Conservation (phyloP, 495 filamentous ascomycete species). For the Aspergillus nanangensis region DNA sequence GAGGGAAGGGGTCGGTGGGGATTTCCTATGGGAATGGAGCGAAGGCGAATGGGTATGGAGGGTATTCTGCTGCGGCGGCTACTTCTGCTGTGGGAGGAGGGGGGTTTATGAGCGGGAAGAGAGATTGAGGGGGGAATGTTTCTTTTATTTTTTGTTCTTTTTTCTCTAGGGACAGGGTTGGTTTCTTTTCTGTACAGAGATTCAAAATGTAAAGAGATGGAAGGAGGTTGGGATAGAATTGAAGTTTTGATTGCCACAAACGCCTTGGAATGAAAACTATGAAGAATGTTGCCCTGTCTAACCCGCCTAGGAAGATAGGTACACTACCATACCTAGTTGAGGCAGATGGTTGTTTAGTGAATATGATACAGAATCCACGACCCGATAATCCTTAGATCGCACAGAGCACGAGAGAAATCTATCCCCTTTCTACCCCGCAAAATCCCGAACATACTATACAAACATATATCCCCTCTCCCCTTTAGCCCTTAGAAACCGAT, state of each 20-base stretch:
- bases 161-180: too few species aligned
- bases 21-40: conserved; percentile 42
- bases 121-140: conserved; percentile 52
- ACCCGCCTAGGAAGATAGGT: too few species aligned
- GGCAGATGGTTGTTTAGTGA: too few species aligned
- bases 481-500: not conserved
- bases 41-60: conserved; percentile 48
- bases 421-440: too few species aligned
- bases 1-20: conserved; percentile 30
- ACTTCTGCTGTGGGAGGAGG: conserved; percentile 25
- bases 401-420: too few species aligned
- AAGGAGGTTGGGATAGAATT: not conserved
- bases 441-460: not conserved
- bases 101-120: conserved; percentile 45
- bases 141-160: not conserved
- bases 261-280: not conserved
- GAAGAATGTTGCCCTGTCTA: too few species aligned
- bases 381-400: too few species aligned
- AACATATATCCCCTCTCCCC: not conserved
- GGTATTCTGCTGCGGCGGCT: conserved; percentile 27
- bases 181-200: not conserved
- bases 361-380: too few species aligned
- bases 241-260: not conserved
- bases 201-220: not conserved
- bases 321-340: too few species aligned